These are phyloP conservation scores for Neurospora hispaniola DNA, from an alignment of 495 filamentous ascomycete genomes.

Conservation along the genomic window DNA sequence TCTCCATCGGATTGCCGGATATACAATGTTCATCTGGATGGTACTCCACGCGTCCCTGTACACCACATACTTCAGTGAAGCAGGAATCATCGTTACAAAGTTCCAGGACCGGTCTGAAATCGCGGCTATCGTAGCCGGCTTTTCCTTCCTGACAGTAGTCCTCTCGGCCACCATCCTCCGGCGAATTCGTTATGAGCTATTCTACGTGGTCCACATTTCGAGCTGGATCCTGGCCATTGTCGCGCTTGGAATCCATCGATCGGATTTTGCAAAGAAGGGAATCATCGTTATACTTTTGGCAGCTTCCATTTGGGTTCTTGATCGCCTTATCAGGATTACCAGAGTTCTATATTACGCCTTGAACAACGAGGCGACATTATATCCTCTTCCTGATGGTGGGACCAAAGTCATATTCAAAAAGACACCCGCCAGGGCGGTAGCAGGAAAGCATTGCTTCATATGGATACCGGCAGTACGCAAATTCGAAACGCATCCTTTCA, in stretches of 20 bases:
- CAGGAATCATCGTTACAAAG: slow-evolving; percentile 12
- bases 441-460: slow-evolving; percentile 51
- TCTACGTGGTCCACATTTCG: slow-evolving; percentile 45
- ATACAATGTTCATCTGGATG: slow-evolving; percentile 36
- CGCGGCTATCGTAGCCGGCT: slow-evolving; percentile 38
- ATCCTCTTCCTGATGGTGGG: slow-evolving; percentile 44
- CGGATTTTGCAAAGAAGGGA: slow-evolving; percentile 28
- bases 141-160: slow-evolving; percentile 33
- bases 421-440: slow-evolving; percentile 28
- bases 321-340: slow-evolving; percentile 39
- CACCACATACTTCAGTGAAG: slow-evolving; percentile 26
- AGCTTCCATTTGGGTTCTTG: slow-evolving; percentile 38
- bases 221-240: slow-evolving; percentile 42
- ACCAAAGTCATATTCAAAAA: slow-evolving; percentile 45
- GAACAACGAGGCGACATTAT: slow-evolving; percentile 45
- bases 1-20: slow-evolving; percentile 48
- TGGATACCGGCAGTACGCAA: slow-evolving; percentile 48
- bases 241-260: slow-evolving; percentile 43
- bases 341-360: slow-evolving; percentile 38
- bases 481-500: slow-evolving; percentile 53
- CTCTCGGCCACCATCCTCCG: slow-evolving; percentile 35
- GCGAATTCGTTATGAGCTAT: slow-evolving; percentile 44
- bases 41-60: slow-evolving; percentile 37
- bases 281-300: slow-evolving; percentile 36
- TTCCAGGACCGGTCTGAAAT: slow-evolving; percentile 18